These are phyloP conservation scores for Corchorus olitorius DNA, from an alignment of 345 rosid genomes.

Conservation along the genomic window DNA sequence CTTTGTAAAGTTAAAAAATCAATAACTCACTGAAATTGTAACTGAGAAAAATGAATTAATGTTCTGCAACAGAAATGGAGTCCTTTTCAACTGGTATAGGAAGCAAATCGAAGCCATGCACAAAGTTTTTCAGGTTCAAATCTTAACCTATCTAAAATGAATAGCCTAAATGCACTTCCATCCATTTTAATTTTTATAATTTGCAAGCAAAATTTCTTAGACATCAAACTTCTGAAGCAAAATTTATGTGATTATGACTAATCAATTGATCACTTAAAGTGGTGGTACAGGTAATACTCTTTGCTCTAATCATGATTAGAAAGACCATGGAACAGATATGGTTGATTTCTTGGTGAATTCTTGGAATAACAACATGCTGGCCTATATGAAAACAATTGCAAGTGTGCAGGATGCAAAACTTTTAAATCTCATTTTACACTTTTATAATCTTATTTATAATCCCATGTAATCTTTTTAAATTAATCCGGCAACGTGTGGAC, in stretches of 20 bases:
- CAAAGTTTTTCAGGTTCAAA: conserved; percentile 96
- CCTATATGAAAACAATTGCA: conserved; percentile 46
- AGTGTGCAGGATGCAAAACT: conserved; percentile 39
- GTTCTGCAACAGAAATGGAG: conserved; percentile 82
- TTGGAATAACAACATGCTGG: conserved; percentile 47
- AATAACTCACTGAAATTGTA: conserved; percentile 46
- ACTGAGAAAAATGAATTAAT: conserved; percentile 70
- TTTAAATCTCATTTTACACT: conserved; percentile 26
- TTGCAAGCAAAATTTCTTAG: conserved; percentile 30
- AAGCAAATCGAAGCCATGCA: conserved; percentile 97
- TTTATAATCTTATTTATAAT: conserved; percentile 22
- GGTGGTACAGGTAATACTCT: conserved; percentile 65
- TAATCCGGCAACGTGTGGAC: conserved; percentile 21
- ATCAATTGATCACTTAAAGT: conserved; percentile 58
- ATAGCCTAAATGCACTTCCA: conserved; percentile 44
- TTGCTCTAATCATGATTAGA: conserved; percentile 51
- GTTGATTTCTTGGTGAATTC: conserved; percentile 43
- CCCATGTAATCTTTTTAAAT: conserved; percentile 22
- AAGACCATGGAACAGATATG: conserved; percentile 51
- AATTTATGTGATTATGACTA: conserved; percentile 55
- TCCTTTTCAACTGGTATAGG: conserved; percentile 81
- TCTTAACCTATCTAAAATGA: conserved; percentile 67
- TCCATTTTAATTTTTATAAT: conserved; percentile 41
- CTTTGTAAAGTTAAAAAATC: conserved; percentile 27
- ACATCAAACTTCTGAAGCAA: conserved; percentile 29